Base-by-base conservation (phyloP, 1,284 basidiomycete species). In the Abortiporus biennis region DNA sequence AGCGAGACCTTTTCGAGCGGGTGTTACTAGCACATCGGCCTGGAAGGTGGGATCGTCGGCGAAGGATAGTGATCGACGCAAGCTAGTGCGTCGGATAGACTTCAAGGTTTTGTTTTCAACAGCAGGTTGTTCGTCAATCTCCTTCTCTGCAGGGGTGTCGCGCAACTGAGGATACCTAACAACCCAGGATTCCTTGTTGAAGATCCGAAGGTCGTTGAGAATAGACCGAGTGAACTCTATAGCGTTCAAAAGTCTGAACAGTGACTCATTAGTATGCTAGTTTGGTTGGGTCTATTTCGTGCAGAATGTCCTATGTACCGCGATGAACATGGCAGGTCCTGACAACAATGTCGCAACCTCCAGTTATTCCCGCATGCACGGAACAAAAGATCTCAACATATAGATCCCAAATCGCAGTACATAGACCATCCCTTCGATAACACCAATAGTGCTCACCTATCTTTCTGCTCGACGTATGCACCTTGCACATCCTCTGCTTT, bases 101-200 rank as follows among this genome's bases (percentile, higher is more conserved):
- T 63, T 47, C 3, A 60, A 50, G 1, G 63, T 30, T 17, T 58
- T 56, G 6, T 62, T 35, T 2, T 55, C 55, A 32, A 58, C 46
- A 25, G 49, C 32, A 55, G 55, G 31, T 36, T 70, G 64, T 4
- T 49, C 46, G 21, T 41, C 46, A 1, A 50, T 42, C 44, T 54
- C 47, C n/a, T 55, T 54, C 36, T 58, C 46, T 22, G 47, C 29
- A 55, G 55, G 32, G 36, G 69, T 64, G 37, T 76, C 69, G 29
- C 64, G 62, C 41, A 88, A 66, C 55, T 78, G 76, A 36, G 92
- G 92, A 62, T 97, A 97, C 44, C 90, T 73, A 22, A 96, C 78
- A 29, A 89, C 74, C 88, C 92, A 95, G 50, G 86, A 75, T 36
- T 82, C 74, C 63, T 82, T 84, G 69, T 89, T 96, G 69, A 94